These are phyloP conservation scores for Blastobotrys mokoenaii DNA, from an alignment of 805 yeast species.

Conservation along the genomic window DNA sequence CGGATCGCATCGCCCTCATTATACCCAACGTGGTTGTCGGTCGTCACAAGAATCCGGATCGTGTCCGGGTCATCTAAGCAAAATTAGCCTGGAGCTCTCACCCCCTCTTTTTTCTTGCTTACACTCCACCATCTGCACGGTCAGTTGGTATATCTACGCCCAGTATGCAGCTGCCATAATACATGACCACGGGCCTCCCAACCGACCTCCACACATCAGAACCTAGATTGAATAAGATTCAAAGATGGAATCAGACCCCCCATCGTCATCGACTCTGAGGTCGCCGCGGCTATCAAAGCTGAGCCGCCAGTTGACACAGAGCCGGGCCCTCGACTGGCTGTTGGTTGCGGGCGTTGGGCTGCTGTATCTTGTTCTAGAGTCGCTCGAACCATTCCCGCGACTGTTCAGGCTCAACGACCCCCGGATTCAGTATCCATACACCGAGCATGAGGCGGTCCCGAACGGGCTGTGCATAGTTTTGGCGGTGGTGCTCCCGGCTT, in stretches of 20 bases:
- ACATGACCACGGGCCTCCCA: too few relatives aligned
- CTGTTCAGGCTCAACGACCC: conserved; percentile 70
- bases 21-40: conserved; percentile 95
- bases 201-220: too few relatives aligned
- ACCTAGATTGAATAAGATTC: too few relatives aligned
- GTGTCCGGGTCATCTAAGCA: conserved; percentile 38
- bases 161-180: too few relatives aligned
- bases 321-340: conserved; percentile 11
- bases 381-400: conserved; percentile 58
- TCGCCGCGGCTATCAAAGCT: too few relatives aligned
- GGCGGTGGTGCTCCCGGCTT: conserved; percentile 13
- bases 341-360: conserved; percentile 8
- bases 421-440: conserved; percentile 73
- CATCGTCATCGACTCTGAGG: too few relatives aligned
- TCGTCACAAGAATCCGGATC: conserved; percentile 69
- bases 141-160: too few relatives aligned
- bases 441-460: conserved; percentile 65
- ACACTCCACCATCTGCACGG: too few relatives aligned
- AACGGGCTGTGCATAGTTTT: conserved; percentile 38
- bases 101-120: too few relatives aligned
- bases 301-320: not conserved
- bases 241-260: too few relatives aligned
- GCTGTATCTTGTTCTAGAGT: conserved; percentile 9
- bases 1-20: conserved; percentile 82
- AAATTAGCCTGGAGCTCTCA: too few relatives aligned